Evolutionary conservation across 306 rosid species (phyloP).

Genomic region (Citrullus colocynthis): DNA sequence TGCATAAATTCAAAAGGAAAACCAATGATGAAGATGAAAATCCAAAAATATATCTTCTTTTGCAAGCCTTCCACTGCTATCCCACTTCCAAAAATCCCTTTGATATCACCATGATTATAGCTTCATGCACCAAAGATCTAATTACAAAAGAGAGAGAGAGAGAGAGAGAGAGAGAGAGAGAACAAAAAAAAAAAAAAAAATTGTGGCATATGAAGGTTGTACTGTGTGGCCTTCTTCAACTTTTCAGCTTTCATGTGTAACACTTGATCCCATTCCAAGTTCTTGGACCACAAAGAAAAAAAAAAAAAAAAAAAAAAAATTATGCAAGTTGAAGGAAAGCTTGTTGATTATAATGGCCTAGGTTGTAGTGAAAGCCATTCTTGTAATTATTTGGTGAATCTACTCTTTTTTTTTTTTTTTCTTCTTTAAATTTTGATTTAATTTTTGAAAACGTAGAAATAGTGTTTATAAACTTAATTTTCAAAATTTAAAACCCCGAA

Average conservation of each 20-base stretch:
- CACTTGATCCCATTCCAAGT: not conserved
- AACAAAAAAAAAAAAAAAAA: too few species aligned
- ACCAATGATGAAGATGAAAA: not conserved
- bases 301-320: not conserved
- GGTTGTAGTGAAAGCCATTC: not conserved
- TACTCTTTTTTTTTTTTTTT: too few species aligned
- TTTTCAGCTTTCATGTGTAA: conserved; percentile 6
- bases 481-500: too few species aligned
- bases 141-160: not conserved
- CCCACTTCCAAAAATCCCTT: not conserved
- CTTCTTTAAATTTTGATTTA: too few species aligned
- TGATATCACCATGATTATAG: not conserved
- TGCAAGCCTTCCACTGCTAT: not conserved
- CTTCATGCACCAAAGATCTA: not conserved
- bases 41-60: not conserved
- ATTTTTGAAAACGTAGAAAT: too few species aligned
- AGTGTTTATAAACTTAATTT: too few species aligned
- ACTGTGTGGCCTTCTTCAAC: not conserved
- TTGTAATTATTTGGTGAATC: too few species aligned
- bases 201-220: not conserved
- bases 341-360: not conserved
- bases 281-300: not conserved
- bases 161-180: too few species aligned
- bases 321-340: not conserved
- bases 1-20: not conserved